Percentiles rank a stretch among this genome's conserved stretches.
Conservation (phyloP, 2,329 filamentous ascomycete species). For the Basipetospora chlamydospora region DNA sequence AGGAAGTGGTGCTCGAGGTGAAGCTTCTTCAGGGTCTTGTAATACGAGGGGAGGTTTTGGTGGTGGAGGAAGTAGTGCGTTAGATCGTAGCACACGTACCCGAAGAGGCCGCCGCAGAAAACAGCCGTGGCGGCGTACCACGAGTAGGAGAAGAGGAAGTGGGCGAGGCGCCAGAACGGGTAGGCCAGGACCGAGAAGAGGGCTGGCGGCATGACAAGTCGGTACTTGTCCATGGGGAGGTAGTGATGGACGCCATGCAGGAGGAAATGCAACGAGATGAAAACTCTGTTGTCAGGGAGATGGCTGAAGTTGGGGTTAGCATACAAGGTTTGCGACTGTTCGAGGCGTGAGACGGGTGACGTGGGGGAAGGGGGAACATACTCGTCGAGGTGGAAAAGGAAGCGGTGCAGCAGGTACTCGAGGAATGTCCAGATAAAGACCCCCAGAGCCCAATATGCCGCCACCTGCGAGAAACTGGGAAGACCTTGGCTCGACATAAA, state of each 20-base stretch:
- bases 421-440: constrained; percentile 74
- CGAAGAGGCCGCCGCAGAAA: constrained; percentile 84
- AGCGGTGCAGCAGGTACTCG: constrained; percentile 80
- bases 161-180: constrained; percentile 88
- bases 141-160: constrained; percentile 65
- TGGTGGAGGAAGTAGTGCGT: constrained; percentile 99
- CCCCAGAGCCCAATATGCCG: constrained; percentile 54
- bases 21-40: constrained; percentile 89
- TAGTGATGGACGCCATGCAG: constrained; percentile 97
- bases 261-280: constrained; percentile 75
- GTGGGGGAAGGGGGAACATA: constrained; percentile 32
- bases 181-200: constrained; percentile 71
- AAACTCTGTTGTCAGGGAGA: constrained; percentile 83
- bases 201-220: constrained; percentile 90
- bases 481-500: constrained; percentile 50
- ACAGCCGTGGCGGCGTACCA: constrained; percentile 70
- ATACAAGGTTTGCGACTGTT: too few species aligned
- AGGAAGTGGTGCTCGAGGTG: constrained; percentile 96
- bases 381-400: constrained; percentile 86
- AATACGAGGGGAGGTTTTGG: constrained; percentile 78
- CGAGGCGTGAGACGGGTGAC: neutral
- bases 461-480: constrained; percentile 28
- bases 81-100: constrained; percentile 91
- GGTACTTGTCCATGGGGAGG: constrained; percentile 96
- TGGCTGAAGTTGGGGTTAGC: constrained; percentile 39